phyloP scores from a whole-genome alignment of 176 grass and related monocot species.

The Phoenix dactylifera region DNA sequence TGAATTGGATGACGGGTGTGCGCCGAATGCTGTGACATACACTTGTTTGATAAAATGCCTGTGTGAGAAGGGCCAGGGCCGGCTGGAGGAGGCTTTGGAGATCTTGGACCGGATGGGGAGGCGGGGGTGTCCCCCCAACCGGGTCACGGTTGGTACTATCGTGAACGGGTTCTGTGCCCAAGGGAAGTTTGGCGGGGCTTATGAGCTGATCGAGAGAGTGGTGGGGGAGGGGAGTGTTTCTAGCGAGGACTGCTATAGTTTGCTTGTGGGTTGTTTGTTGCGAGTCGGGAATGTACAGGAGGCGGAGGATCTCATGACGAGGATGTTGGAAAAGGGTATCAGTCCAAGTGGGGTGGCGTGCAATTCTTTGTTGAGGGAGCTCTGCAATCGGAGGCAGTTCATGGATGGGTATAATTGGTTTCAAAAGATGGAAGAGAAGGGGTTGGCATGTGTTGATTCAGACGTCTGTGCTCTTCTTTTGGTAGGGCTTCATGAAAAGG shows the following conservation, averaged over 20 bases:
- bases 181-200: conserved; percentile 3
- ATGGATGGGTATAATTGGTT: conserved; percentile 54
- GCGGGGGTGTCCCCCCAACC: conserved; percentile 52
- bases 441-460: conserved; percentile 37
- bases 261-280: conserved; percentile 54
- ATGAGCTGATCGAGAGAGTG: conserved; percentile 45
- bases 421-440: conserved; percentile 29
- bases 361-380: conserved; percentile 49
- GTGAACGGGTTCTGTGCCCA: conserved; percentile 36
- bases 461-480: conserved; percentile 46
- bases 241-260: conserved; percentile 39
- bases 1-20: conserved; percentile 19
- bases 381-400: conserved; percentile 29
- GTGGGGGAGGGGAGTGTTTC: conserved; percentile 33
- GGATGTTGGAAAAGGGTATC: conserved; percentile 60
- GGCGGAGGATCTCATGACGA: conserved; percentile 38
- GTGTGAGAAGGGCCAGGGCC: conserved; percentile 29
- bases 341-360: conserved; percentile 26
- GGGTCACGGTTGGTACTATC: conserved; percentile 42
- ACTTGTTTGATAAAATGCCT: conserved; percentile 90
- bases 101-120: conserved; percentile 56
- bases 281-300: conserved; percentile 22
- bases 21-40: conserved; percentile 72
- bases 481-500: conserved; percentile 40
- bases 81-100: conserved; percentile 32